Evolutionary conservation across 805 yeast species (phyloP).

Genomic region (Tanozyma kutaoensis): DNA sequence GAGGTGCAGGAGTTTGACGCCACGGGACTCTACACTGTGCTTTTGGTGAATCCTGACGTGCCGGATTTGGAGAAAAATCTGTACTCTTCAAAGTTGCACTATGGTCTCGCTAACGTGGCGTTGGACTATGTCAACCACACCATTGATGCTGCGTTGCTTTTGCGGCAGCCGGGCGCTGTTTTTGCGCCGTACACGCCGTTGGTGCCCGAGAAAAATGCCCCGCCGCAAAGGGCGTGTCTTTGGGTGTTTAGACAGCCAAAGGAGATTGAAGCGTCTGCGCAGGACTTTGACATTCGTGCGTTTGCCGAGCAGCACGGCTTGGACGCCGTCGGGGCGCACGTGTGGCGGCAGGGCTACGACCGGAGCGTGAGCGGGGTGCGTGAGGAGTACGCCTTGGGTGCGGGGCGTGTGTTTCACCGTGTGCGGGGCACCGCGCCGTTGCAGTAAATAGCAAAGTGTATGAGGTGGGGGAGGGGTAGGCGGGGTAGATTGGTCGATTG

Average conservation of each 20-base stretch:
- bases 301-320: slow-evolving; percentile 46
- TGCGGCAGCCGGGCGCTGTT: slow-evolving; percentile 16
- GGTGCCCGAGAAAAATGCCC: slow-evolving; percentile 78
- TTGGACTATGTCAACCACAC: slow-evolving; percentile 44
- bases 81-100: slow-evolving; percentile 59
- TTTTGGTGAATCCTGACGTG: slow-evolving; percentile 83
- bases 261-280: slow-evolving; percentile 9
- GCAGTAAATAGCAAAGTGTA: not conserved
- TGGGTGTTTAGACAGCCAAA: slow-evolving; percentile 77
- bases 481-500: no score
- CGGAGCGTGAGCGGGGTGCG: slow-evolving; percentile 57
- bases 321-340: slow-evolving; percentile 80
- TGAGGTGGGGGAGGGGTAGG: no score
- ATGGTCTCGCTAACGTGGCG: slow-evolving; percentile 62
- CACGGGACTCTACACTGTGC: slow-evolving; percentile 54
- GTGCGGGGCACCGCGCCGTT: slow-evolving; percentile 22
- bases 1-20: slow-evolving; percentile 59
- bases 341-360: slow-evolving; percentile 84
- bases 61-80: slow-evolving; percentile 65
- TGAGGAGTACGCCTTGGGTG: slow-evolving; percentile 54
- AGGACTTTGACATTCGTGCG: slow-evolving; percentile 56
- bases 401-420: slow-evolving; percentile 64
- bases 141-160: slow-evolving; percentile 31
- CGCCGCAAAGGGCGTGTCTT: slow-evolving; percentile 67
- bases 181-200: slow-evolving; percentile 65